Evolutionary conservation across 306 rosid species (phyloP).

Genomic region (Cercis canadensis): DNA sequence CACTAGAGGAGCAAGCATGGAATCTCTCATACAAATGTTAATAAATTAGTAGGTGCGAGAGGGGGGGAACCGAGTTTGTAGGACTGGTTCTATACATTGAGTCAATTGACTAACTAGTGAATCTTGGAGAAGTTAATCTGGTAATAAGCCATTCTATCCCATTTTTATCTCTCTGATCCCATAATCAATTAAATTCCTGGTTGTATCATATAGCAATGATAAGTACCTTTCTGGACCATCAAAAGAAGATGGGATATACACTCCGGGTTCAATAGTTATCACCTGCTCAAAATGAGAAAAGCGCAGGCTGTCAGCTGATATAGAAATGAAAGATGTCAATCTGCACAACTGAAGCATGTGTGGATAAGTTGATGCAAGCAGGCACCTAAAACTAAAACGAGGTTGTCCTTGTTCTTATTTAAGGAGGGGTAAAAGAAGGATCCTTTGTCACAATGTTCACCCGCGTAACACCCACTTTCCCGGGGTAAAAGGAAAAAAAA

Average conservation of each 20-base stretch:
- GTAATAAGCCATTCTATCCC: too few relatives aligned
- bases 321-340: slow-evolving; percentile 6
- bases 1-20: too few relatives aligned
- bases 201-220: too few relatives aligned
- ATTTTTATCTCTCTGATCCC: too few relatives aligned
- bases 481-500: too few relatives aligned
- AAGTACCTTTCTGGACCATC: slow-evolving; percentile 72
- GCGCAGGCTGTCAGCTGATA: slow-evolving; percentile 20
- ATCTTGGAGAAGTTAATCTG: too few relatives aligned
- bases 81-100: too few relatives aligned
- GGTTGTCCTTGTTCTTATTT: not conserved
- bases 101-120: too few relatives aligned
- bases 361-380: not conserved
- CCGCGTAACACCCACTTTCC: not conserved
- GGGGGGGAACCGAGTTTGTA: too few relatives aligned
- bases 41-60: too few relatives aligned
- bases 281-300: slow-evolving; percentile 58
- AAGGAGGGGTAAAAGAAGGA: not conserved
- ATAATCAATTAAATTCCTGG: too few relatives aligned
- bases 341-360: slow-evolving; percentile 4
- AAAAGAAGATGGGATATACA: slow-evolving; percentile 76
- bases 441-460: not conserved
- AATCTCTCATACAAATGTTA: too few relatives aligned
- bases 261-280: slow-evolving; percentile 93
- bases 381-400: not conserved